Evolutionary conservation across 495 filamentous ascomycete species (phyloP).

Genomic region (Trichoderma gamsii): DNA sequence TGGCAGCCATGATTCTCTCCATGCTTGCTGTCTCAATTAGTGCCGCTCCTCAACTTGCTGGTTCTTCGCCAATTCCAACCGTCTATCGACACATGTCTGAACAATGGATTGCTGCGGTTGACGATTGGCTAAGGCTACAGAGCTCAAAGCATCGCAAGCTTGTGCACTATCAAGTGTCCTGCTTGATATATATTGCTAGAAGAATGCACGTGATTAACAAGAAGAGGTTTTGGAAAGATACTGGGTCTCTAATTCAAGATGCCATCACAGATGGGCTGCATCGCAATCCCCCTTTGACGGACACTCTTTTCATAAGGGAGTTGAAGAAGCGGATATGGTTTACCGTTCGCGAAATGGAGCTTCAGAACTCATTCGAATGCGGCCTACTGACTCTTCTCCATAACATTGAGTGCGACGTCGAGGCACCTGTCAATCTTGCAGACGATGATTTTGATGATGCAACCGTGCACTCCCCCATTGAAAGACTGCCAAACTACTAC

Average conservation of each 20-base stretch:
- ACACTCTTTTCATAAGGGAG: constrained; percentile 28
- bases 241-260: constrained; percentile 27
- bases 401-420: constrained; percentile 25
- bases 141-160: constrained; percentile 30
- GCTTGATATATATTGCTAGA: constrained; percentile 32
- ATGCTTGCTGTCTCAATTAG: constrained; percentile 30
- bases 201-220: constrained; percentile 29
- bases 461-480: constrained; percentile 25
- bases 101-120: constrained; percentile 29
- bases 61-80: constrained; percentile 64
- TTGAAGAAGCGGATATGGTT: constrained; percentile 32
- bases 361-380: constrained; percentile 32
- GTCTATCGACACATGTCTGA: constrained; percentile 51
- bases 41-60: constrained; percentile 61
- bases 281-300: constrained; percentile 23
- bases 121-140: constrained; percentile 26
- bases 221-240: constrained; percentile 32
- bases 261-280: constrained; percentile 29
- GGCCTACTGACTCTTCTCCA: constrained; percentile 31
- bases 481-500: constrained; percentile 25
- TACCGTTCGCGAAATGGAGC: constrained; percentile 30
- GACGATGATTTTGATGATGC: constrained; percentile 29
- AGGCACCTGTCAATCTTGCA: constrained; percentile 29
- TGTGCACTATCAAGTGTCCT: constrained; percentile 31
- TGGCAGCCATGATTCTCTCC: constrained; percentile 28